Base-by-base conservation (phyloP, 73 alveolate species). In the Stentor coeruleus region DNA sequence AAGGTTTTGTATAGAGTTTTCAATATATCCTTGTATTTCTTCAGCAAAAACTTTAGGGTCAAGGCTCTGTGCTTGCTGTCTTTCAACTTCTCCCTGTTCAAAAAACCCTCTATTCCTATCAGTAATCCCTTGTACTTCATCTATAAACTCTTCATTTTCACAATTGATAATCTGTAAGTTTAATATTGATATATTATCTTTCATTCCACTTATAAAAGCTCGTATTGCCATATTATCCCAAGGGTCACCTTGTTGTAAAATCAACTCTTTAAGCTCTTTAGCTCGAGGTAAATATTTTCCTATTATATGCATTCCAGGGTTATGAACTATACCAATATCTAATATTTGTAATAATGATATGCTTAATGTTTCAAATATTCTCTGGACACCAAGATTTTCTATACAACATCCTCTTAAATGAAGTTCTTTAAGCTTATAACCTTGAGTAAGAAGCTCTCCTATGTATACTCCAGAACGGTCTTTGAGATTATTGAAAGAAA, bases 391-490 rank as follows among this genome's bases (percentile, higher is more conserved):
- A 1, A 20, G 20, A n/a, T 14, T 20, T 36, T 38, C 83, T 38
- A 75, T 1, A 40, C 38, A 14, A 35, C 59, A 39, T 26, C 72
- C 72, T 26, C 33, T 39, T 1, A 75, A 39, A 6, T 37, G 6
- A 35, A 75, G 83, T 20, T 2, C n/a, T 36, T 31, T 36, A 20
- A 75, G 58, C 1, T 75, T n/a, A 75, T 37, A 39, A 3, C 72
- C 74, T 39, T 14, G 31, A 15, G 59, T 15, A 15, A 40, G 74
- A 1, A 75, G 58, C n/a, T 75, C 58, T 75, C 83, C 83, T n/a
- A 75, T 31, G 38, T 75, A 75, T 33, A 75, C 83, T 2, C 83
- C 83, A 6, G 83, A 75, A 20, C 66, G 26, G 1, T 75, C 83
- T 40, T 75, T 75, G 38, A 75, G 83, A n/a, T 36, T 20, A 33